These are phyloP conservation scores for Helotiales sp. DNA, from an alignment of 2,329 filamentous ascomycete species.

Conservation along the genomic window DNA sequence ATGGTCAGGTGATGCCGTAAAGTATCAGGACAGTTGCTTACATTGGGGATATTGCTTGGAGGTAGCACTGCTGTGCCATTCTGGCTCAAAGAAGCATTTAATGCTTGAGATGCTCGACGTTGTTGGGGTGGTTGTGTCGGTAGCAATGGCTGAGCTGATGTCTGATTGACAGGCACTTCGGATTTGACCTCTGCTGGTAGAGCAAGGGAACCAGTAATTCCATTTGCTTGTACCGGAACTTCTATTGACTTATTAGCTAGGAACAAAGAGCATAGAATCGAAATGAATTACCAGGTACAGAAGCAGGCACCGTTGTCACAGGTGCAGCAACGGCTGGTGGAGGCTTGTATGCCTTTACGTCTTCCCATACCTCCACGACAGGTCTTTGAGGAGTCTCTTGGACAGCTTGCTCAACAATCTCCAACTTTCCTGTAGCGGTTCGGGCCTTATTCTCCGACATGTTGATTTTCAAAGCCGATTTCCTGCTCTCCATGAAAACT, in stretches of 20 bases:
- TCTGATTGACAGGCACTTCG: slow-evolving; percentile 26
- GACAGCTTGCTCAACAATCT: slow-evolving; percentile 79
- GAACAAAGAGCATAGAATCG: not conserved
- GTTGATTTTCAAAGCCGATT: slow-evolving; percentile 74
- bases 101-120: slow-evolving; percentile 19
- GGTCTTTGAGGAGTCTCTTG: slow-evolving; percentile 83
- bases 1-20: slow-evolving; percentile 20
- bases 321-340: slow-evolving; percentile 30
- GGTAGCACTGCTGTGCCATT: slow-evolving; percentile 33
- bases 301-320: slow-evolving; percentile 17
- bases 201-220: slow-evolving; percentile 19
- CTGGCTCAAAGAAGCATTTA: slow-evolving; percentile 18
- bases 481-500: slow-evolving; percentile 75
- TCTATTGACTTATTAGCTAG: slow-evolving; percentile 21
- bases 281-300: slow-evolving; percentile 17
- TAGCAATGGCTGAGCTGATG: slow-evolving; percentile 14
- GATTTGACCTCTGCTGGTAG: slow-evolving; percentile 32
- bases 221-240: slow-evolving; percentile 31
- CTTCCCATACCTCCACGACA: slow-evolving; percentile 84
- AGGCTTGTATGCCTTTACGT: slow-evolving; percentile 72
- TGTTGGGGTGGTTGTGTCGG: slow-evolving; percentile 6
- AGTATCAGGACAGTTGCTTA: slow-evolving; percentile 28
- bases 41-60: slow-evolving; percentile 38
- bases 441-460: slow-evolving; percentile 75
- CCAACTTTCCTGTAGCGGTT: slow-evolving; percentile 71